A percentile compares a stretch with the other conserved stretches of the same genome.
Evolutionary conservation across 2,329 filamentous ascomycete genomes (phyloP).

Genomic region (Pseudomassariella vexata): DNA sequence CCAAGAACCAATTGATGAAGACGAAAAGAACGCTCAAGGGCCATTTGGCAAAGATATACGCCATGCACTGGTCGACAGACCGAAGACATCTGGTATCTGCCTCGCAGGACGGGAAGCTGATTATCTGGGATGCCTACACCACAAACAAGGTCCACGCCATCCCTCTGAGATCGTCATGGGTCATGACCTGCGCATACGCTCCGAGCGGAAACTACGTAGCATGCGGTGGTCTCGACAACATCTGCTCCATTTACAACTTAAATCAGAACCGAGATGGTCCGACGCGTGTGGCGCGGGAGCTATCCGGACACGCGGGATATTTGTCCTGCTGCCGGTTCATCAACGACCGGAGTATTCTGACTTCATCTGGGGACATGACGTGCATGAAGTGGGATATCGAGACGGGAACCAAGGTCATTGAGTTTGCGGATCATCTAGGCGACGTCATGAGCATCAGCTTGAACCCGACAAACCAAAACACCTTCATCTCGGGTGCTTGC

Average conservation of each 20-base stretch:
- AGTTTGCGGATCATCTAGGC: constrained; percentile 96
- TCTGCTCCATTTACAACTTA: constrained; percentile 99
- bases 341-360: constrained; percentile 95
- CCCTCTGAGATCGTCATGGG: constrained; percentile 94
- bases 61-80: constrained; percentile 99
- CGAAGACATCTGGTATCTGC: constrained; percentile 94
- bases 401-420: constrained; percentile 92
- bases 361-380: constrained; percentile 98
- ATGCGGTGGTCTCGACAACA: constrained; percentile 97
- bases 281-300: constrained; percentile 88
- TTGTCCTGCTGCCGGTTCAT: constrained; percentile 98
- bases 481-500: constrained; percentile 98
- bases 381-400: constrained; percentile 99
- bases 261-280: constrained; percentile 93
- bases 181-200: constrained; percentile 99
- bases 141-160: constrained; percentile 99
- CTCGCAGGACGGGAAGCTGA: constrained; percentile 97
- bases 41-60: constrained; percentile 98
- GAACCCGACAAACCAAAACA: constrained; percentile 98
- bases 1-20: constrained; percentile 91
- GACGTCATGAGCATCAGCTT: constrained; percentile 99
- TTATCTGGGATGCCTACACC: constrained; percentile 99
- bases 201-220: constrained; percentile 98
- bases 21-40: constrained; percentile 95
- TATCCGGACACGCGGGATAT: constrained; percentile 95